Percentiles rank a stretch among this genome's conserved stretches.
These are phyloP conservation scores for Umbelopsis sp. DNA, from an alignment of 192 early-diverging fungal genomes.

Conservation along the genomic window DNA sequence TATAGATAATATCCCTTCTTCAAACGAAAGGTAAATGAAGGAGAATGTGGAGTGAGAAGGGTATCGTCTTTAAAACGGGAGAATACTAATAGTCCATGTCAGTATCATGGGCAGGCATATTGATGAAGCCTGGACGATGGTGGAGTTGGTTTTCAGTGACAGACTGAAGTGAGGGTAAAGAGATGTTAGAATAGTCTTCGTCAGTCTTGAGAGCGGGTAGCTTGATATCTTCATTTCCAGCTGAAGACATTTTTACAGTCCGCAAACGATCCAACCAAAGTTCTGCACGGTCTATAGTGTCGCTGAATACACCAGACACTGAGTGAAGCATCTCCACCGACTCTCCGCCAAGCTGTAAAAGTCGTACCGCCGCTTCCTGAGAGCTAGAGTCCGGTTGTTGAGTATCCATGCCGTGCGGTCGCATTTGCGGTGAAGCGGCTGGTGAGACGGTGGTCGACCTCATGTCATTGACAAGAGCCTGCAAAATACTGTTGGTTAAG, in stretches of 20 bases:
- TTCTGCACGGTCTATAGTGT: constrained; percentile 72
- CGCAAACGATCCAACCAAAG: constrained; percentile 55
- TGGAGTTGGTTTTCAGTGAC: constrained; percentile 11
- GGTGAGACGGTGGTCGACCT: constrained; percentile 37
- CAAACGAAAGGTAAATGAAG: no score
- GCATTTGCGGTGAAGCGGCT: constrained; percentile 25
- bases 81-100: constrained; percentile 10
- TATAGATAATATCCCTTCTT: no score
- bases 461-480: constrained; percentile 41
- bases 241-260: constrained; percentile 20
- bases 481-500: neutral
- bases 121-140: constrained; percentile 5
- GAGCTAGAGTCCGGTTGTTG: constrained; percentile 20
- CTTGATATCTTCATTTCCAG: constrained; percentile 14
- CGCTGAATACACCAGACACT: constrained; percentile 65
- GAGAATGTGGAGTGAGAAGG: neutral
- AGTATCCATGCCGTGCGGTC: constrained; percentile 3
- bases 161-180: constrained; percentile 7
- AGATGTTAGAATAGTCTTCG: neutral
- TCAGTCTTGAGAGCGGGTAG: neutral
- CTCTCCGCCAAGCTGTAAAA: constrained; percentile 72
- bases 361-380: constrained; percentile 61
- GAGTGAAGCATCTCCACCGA: constrained; percentile 67
- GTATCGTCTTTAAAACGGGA: neutral
- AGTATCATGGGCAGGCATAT: constrained; percentile 1